Base-by-base conservation (phyloP, 2,329 filamentous ascomycete genomes). In the Plectosphaerella sp. region DNA sequence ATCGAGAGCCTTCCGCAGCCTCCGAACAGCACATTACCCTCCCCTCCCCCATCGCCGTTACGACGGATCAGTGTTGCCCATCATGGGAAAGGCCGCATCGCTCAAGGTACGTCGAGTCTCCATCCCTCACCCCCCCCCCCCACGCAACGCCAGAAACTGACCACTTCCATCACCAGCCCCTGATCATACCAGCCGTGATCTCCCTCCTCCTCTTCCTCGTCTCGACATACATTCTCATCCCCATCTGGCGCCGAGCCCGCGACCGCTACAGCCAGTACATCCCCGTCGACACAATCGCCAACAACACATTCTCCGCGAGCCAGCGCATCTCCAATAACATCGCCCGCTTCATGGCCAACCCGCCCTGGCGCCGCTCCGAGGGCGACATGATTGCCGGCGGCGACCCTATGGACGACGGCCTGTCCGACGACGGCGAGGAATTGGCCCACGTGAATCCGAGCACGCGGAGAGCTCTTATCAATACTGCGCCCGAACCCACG, bases 251-350 rank as follows among this genome's bases (percentile, higher is more conserved):
- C 47, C 80, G 78, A 52, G 88, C 89, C 67, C 84, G 82, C 57
- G 79, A 78, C 59, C 83, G 87, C 54, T 91, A 91, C 67, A 80
- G 83, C 63, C 84, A 89, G 55, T 91, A 91, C 64, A 80, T 91
- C 2, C 87, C 87, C 1, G 70, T 91, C 57, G 79, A 87, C 55
- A 73, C 77, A 33, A 81, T 88, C 54, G 80, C 81, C 20, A 79
- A 74, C 48, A 78, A 78, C 48, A 85, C 79, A 6, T 70, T 72
- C 8, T 72, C 82, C 55, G 59, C 84, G 22, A 77, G 83, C 25
- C 70, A 78, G 47, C 73, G 80, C 55, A 61, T 82, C 55, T 73
- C 76, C 57, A 62, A 66, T 48, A 64, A 64, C 12, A 60, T 78
- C 36, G 67, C 65, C 3, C 62, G 67, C 22, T 68, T 70, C 58